Evolutionary conservation across 352 stramenopile genomes (phyloP).

Genomic region (Phytophthora colocasiae): DNA sequence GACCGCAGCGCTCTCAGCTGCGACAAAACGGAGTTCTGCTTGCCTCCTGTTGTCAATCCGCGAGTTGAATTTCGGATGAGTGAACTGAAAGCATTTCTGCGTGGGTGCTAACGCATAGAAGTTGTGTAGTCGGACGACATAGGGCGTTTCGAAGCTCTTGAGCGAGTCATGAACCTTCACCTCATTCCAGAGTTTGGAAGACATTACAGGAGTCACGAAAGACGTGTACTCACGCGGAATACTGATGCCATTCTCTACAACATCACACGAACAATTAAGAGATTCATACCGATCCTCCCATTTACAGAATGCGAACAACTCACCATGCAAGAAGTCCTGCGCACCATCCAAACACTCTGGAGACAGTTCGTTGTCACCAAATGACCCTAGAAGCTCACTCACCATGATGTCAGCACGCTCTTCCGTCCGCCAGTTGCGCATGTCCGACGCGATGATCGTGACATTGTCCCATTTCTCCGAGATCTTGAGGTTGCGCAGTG

Average conservation of each 20-base stretch:
- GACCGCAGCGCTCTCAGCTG: conserved; percentile 70
- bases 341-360: conserved; percentile 98
- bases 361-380: conserved; percentile 99
- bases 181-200: conserved; percentile 93
- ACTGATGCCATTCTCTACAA: conserved; percentile 81
- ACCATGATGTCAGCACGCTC: conserved; percentile 95
- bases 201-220: conserved; percentile 95
- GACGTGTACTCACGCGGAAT: conserved; percentile 95
- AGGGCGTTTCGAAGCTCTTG: conserved; percentile 96
- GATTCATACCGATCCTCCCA: not conserved
- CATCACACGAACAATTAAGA: conserved; percentile 14
- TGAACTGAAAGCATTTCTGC: conserved; percentile 95
- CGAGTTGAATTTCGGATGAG: conserved; percentile 86
- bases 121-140: conserved; percentile 97
- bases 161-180: conserved; percentile 80
- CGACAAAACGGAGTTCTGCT: conserved; percentile 60
- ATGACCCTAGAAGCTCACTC: conserved; percentile 96
- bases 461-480: conserved; percentile 89
- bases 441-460: conserved; percentile 87
- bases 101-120: conserved; percentile 86
- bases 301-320: conserved; percentile 4
- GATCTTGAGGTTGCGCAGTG: conserved; percentile 85
- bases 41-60: conserved; percentile 90
- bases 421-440: conserved; percentile 81
- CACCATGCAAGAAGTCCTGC: conserved; percentile 92